Percentiles rank a stretch among this genome's conserved stretches.
Conservation (phyloP, 2,329 filamentous ascomycete species). For the Apiospora hydei region DNA sequence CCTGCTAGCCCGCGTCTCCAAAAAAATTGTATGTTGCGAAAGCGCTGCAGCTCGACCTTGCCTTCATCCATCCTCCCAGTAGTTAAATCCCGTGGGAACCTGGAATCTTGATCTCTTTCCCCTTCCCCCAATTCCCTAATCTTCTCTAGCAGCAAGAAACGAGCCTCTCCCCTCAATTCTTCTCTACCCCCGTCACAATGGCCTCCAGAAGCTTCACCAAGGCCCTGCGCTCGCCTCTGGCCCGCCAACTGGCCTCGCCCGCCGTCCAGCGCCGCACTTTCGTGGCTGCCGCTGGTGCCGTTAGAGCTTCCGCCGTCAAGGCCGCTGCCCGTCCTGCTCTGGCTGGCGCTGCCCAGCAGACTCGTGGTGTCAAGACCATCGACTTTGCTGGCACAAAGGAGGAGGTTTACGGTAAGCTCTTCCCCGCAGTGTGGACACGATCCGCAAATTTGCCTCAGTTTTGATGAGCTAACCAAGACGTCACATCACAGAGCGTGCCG, state of each 20-base stretch:
- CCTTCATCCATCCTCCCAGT: neutral
- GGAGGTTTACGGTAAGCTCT: constrained; percentile 81
- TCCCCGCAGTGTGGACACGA: neutral
- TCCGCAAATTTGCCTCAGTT: constrained; percentile 17
- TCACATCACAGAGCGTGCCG: constrained; percentile 78
- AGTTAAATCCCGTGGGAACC: neutral
- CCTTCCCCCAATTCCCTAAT: constrained; percentile 29
- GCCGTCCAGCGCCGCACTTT: constrained; percentile 69
- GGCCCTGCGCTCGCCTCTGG: constrained; percentile 68
- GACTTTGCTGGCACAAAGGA: constrained; percentile 97
- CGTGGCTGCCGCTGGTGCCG: constrained; percentile 64
- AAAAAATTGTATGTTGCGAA: constrained; percentile 23
- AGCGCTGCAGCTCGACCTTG: constrained; percentile 22
- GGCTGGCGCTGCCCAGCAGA: constrained; percentile 64
- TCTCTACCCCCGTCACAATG: constrained; percentile 63
- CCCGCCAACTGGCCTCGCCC: constrained; percentile 69
- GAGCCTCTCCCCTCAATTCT: constrained; percentile 36
- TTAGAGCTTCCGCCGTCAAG: constrained; percentile 57
- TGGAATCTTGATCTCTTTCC: constrained; percentile 25
- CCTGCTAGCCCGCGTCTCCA: constrained; percentile 12
- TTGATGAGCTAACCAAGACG: constrained; percentile 38
- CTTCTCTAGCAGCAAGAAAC: constrained; percentile 30
- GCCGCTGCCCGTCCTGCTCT: constrained; percentile 54
- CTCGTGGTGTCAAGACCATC: constrained; percentile 95
- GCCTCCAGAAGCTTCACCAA: constrained; percentile 78